These are phyloP conservation scores for Cercophora sp. DNA, from an alignment of 495 filamentous ascomycete species.

Conservation along the genomic window DNA sequence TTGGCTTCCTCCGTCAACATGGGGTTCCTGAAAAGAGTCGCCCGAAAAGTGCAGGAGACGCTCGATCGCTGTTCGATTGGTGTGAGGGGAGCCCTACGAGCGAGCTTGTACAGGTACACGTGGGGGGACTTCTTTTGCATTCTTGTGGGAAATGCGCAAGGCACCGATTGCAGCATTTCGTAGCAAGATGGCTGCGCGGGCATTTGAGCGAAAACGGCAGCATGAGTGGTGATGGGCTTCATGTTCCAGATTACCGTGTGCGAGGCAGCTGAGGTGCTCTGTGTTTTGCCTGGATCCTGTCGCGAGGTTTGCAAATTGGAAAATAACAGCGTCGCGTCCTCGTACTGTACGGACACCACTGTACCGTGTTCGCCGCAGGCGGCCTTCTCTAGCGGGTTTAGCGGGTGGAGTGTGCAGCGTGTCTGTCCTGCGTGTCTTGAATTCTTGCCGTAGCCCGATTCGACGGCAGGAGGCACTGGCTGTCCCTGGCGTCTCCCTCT, in stretches of 20 bases:
- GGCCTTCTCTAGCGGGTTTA: constrained; percentile 15
- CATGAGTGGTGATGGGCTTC: neutral
- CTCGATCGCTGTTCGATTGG: neutral
- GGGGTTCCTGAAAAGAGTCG: constrained; percentile 5
- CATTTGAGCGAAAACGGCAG: neutral
- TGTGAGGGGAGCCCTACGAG: neutral
- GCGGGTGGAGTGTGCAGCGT: constrained; percentile 9
- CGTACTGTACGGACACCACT: constrained; percentile 12
- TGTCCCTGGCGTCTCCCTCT: constrained; percentile 21
- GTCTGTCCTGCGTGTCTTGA: constrained; percentile 20
- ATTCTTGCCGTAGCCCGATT: constrained; percentile 22
- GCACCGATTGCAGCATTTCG: neutral
- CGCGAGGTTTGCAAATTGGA: constrained; percentile 5
- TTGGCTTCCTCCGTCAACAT: constrained; percentile 17
- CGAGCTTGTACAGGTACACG: neutral
- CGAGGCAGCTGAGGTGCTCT: neutral
- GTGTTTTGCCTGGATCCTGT: constrained; percentile 5
- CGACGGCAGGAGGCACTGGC: constrained; percentile 20
- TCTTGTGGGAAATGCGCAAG: neutral
- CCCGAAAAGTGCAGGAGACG: neutral
- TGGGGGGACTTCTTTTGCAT: neutral
- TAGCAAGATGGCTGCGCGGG: neutral
- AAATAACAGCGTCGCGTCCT: constrained; percentile 9
- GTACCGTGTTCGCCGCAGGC: constrained; percentile 7
- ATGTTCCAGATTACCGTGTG: too few species aligned